phyloP scores from a whole-genome alignment of 495 filamentous ascomycete genomes.

The Lichenothelia convexa region DNA sequence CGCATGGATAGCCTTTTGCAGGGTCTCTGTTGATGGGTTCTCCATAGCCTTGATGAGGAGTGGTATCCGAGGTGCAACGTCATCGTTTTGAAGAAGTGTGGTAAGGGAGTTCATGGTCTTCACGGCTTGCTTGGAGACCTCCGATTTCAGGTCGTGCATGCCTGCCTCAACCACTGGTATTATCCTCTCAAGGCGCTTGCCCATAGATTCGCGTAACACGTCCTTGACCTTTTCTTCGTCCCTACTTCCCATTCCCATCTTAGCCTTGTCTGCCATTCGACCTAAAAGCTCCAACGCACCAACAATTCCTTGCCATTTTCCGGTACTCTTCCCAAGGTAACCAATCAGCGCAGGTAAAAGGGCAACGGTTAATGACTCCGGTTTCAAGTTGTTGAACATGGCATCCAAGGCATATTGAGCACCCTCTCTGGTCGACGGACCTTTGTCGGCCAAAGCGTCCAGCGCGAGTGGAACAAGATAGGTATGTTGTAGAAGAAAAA shows the following conservation, averaged over 20 bases:
- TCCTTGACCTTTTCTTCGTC: conserved; percentile 77
- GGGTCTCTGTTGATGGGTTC: conserved; percentile 69
- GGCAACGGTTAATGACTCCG: conserved; percentile 65
- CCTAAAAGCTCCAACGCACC: conserved; percentile 68
- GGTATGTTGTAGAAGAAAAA: conserved; percentile 64
- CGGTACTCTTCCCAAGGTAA: conserved; percentile 62
- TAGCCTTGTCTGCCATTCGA: conserved; percentile 81
- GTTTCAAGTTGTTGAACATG: conserved; percentile 55
- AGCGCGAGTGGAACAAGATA: conserved; percentile 54
- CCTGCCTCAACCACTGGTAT: conserved; percentile 85
- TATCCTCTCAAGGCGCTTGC: conserved; percentile 68
- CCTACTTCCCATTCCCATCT: conserved; percentile 57
- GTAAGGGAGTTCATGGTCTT: conserved; percentile 85
- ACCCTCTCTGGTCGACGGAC: conserved; percentile 66
- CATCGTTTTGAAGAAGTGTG: conserved; percentile 86
- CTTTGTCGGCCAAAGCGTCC: conserved; percentile 83
- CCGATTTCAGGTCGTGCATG: conserved; percentile 90
- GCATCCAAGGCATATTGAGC: conserved; percentile 90
- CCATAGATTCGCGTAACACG: conserved; percentile 77
- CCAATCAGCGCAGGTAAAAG: conserved; percentile 52
- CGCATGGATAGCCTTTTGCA: conserved; percentile 91
- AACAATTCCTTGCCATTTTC: conserved; percentile 91
- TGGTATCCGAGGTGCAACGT: conserved; percentile 83
- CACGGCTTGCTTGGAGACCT: conserved; percentile 75
- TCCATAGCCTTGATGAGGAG: conserved; percentile 91